These are phyloP conservation scores for Alopecurus myosuroides DNA, from an alignment of 176 grass and related monocot genomes.

Conservation along the genomic window DNA sequence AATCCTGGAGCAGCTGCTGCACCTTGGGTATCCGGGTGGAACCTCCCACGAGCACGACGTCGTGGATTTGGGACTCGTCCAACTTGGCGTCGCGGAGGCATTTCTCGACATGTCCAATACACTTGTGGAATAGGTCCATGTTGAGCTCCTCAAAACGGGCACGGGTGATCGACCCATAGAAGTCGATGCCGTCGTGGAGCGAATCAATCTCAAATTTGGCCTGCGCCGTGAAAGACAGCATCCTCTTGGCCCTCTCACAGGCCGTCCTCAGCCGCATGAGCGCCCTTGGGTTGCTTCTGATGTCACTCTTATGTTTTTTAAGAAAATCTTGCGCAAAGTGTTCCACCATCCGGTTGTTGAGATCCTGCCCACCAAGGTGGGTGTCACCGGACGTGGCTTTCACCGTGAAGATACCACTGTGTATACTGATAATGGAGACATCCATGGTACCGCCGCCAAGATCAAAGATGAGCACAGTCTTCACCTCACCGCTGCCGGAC, in stretches of 20 bases:
- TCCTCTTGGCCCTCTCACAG: not conserved
- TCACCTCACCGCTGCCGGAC: not conserved
- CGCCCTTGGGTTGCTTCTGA: not conserved
- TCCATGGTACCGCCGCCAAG: not conserved
- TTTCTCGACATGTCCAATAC: not conserved
- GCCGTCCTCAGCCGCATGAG: not conserved
- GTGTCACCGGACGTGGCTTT: not conserved
- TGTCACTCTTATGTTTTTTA: not conserved
- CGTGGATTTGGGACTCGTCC: constrained; percentile 23
- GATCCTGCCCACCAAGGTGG: not conserved
- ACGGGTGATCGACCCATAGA: not conserved
- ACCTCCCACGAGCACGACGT: constrained; percentile 65
- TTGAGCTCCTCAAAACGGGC: constrained; percentile 2
- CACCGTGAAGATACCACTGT: not conserved
- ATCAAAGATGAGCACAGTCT: not conserved
- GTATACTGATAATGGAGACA: not conserved
- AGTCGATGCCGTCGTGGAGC: not conserved
- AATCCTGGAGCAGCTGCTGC: constrained; percentile 84
- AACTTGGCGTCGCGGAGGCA: not conserved
- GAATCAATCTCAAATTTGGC: not conserved
- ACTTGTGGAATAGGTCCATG: not conserved
- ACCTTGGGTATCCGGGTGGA: constrained; percentile 72
- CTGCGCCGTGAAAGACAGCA: not conserved
- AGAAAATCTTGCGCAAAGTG: not conserved
- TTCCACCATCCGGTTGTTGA: not conserved